Evolutionary conservation across 1,284 basidiomycete genomes (phyloP).

Genomic region (Phlebopus sp.): DNA sequence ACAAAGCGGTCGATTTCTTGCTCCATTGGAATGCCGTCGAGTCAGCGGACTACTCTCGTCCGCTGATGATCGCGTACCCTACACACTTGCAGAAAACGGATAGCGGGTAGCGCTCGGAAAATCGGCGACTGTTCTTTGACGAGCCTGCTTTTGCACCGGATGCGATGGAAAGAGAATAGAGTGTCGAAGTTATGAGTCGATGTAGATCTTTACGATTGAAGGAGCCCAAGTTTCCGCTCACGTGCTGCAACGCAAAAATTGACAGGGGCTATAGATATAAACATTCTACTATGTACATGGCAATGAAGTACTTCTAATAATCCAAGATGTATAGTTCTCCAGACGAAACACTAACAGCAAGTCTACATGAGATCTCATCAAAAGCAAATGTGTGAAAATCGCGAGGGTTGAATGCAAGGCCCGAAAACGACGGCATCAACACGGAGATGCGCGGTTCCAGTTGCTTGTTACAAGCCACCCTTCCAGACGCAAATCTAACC

Average conservation of each 20-base stretch:
- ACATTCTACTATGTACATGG: not conserved
- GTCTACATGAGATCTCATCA: conserved; percentile 26
- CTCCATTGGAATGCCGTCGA: conserved; percentile 47
- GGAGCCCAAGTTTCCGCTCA: conserved; percentile 18
- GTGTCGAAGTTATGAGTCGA: conserved; percentile 7
- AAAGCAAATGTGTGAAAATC: conserved; percentile 24
- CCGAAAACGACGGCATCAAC: conserved; percentile 24
- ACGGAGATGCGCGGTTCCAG: conserved; percentile 13
- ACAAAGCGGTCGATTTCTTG: conserved; percentile 73
- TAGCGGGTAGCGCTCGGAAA: not conserved
- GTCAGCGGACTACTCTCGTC: conserved; percentile 13
- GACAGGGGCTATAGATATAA: conserved; percentile 19
- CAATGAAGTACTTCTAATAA: conserved; percentile 5
- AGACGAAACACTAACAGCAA: conserved; percentile 18
- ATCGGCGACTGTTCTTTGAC: conserved; percentile 3
- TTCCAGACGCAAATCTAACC: conserved; percentile 19
- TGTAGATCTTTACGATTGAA: conserved; percentile 11
- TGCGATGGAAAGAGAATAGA: not conserved
- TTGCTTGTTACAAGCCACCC: not conserved
- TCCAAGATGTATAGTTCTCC: conserved; percentile 25
- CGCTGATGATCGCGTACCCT: conserved; percentile 15
- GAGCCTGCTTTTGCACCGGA: not conserved
- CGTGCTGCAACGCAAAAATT: conserved; percentile 17
- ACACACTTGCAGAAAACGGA: not conserved
- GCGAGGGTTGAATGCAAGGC: conserved; percentile 20